Evolutionary conservation across 208 protist species (phyloP).

Genomic region (Crithidia thermophila): DNA sequence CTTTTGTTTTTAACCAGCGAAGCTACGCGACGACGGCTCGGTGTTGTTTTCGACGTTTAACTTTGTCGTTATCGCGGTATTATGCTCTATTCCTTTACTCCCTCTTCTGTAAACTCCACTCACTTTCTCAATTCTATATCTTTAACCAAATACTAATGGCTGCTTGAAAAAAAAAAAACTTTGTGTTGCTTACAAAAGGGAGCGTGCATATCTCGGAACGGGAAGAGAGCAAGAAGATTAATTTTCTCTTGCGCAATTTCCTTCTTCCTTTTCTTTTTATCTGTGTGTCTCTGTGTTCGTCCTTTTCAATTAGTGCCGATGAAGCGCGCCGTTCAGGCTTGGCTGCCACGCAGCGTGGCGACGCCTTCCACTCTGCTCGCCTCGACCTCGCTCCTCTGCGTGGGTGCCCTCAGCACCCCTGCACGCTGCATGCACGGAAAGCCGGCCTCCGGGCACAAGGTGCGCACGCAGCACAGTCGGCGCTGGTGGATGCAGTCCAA

Average conservation of each 20-base stretch:
- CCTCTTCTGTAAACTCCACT: too few species aligned
- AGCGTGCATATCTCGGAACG: too few species aligned
- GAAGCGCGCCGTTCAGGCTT: neutral
- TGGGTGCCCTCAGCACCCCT: conserved; percentile 14
- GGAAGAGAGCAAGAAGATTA: too few species aligned
- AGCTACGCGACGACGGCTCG: too few species aligned
- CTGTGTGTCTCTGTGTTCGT: neutral
- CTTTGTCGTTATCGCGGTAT: too few species aligned
- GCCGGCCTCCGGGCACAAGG: conserved; percentile 84
- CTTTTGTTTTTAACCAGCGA: too few species aligned
- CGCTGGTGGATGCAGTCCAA: conserved; percentile 92
- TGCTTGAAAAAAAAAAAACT: too few species aligned
- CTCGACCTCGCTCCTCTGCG: conserved; percentile 2
- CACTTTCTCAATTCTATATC: too few species aligned
- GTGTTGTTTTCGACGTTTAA: too few species aligned
- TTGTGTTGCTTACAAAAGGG: too few species aligned
- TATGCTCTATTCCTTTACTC: too few species aligned
- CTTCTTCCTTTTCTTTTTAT: neutral
- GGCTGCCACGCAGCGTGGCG: conserved; percentile 5
- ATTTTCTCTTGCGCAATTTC: conserved; percentile 1
- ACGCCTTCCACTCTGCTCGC: neutral
- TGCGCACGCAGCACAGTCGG: conserved; percentile 86
- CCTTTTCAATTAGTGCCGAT: conserved; percentile 1
- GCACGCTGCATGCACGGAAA: conserved; percentile 83
- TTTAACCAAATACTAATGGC: too few species aligned